Evolutionary conservation across 768 basidiomycete genomes (phyloP).

Genomic region (Mycena latifolia): DNA sequence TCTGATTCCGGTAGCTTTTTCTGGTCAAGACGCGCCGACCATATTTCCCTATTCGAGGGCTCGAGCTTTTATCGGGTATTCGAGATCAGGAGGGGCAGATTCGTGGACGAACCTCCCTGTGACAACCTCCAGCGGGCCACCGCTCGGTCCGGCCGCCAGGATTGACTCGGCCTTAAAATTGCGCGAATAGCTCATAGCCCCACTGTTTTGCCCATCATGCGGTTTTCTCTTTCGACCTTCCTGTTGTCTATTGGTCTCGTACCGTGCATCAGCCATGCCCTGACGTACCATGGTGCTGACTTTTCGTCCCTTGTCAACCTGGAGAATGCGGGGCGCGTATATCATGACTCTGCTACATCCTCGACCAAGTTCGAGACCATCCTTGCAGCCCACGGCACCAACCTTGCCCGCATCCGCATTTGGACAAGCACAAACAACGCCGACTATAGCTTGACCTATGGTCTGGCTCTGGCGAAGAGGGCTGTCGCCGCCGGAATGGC

Average conservation of each 20-base stretch:
- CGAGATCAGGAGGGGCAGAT: slow-evolving; percentile 14
- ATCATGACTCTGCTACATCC: slow-evolving; percentile 24
- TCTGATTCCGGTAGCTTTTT: too few relatives aligned
- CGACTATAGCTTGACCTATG: slow-evolving; percentile 65
- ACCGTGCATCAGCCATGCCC: slow-evolving; percentile 6
- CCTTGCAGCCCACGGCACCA: slow-evolving; percentile 64
- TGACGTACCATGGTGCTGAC: slow-evolving; percentile 24
- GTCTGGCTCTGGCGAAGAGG: slow-evolving; percentile 65
- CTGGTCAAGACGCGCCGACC: too few relatives aligned
- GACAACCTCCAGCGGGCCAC: slow-evolving; percentile 15
- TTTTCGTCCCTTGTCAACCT: slow-evolving; percentile 17
- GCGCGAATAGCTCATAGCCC: neutral
- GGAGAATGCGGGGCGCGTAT: slow-evolving; percentile 9
- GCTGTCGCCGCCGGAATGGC: slow-evolving; percentile 68
- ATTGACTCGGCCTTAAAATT: neutral
- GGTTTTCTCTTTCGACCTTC: slow-evolving; percentile 20
- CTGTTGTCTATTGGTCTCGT: slow-evolving; percentile 13
- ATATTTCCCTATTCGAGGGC: slow-evolving; percentile 19
- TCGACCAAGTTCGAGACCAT: slow-evolving; percentile 62
- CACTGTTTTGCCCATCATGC: neutral
- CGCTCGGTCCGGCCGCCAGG: neutral
- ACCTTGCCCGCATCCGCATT: slow-evolving; percentile 69
- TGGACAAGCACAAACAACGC: slow-evolving; percentile 71
- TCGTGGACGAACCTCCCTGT: slow-evolving; percentile 11
- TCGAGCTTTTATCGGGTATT: slow-evolving; percentile 19